Base-by-base conservation (phyloP, 352 stramenopile genomes). In the Thalassiosira mediterranea region DNA sequence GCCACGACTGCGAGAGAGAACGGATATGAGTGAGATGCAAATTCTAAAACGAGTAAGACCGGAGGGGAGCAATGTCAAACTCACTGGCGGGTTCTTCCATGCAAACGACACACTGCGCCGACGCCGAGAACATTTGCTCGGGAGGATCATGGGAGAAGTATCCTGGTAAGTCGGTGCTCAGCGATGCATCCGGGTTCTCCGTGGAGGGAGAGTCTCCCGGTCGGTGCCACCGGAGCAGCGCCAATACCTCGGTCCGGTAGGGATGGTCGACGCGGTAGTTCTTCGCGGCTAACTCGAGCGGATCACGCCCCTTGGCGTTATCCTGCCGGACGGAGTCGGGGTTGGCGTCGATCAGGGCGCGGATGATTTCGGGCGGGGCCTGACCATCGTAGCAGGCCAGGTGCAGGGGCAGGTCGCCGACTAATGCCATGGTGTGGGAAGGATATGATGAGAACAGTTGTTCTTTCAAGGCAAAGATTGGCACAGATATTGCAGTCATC, bases 401-500 rank as follows among this genome's bases (percentile, higher is more conserved):
- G 11, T 79, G 70, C n/a, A 79, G 31, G 28, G 70, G 61, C 17
- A 69, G 40, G 28, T 79, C 70, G 4, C 70, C 70, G n/a, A n/a
- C n/a, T n/a, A n/a, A n/a, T n/a, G n/a, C n/a, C n/a, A n/a, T n/a
- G n/a, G n/a, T n/a, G n/a, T n/a, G n/a, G n/a, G n/a, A n/a, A n/a
- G n/a, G n/a, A n/a, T n/a, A n/a, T n/a, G n/a, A n/a, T n/a, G n/a
- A n/a, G n/a, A n/a, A n/a, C n/a, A n/a, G n/a, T n/a, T n/a, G n/a
- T n/a, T n/a, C n/a, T n/a, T n/a, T n/a, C n/a, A n/a, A n/a, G n/a
- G n/a, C n/a, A n/a, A n/a, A n/a, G n/a, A n/a, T n/a, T n/a, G n/a
- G n/a, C n/a, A n/a, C n/a, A n/a, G n/a, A n/a, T n/a, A n/a, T n/a
- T n/a, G n/a, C n/a, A n/a, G n/a, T n/a, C n/a, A n/a, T n/a, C n/a